Percentiles rank a stretch among this genome's conserved stretches.
phyloP scores from a whole-genome alignment of 768 basidiomycete species.

The Dioszegia crocea region DNA sequence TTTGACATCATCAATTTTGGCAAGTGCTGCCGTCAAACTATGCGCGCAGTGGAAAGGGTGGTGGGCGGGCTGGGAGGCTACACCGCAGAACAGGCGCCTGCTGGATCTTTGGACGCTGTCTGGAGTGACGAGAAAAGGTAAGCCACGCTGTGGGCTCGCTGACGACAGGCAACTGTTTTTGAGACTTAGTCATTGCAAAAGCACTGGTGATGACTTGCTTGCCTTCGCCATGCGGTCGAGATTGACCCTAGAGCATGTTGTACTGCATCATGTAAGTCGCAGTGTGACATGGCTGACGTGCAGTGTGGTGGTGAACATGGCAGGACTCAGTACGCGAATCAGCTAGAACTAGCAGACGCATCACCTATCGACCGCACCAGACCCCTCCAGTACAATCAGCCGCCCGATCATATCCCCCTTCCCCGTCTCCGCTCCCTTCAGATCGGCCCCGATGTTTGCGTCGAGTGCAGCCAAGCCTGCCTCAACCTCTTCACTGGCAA shows the following conservation, averaged over 20 bases:
- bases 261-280: constrained; percentile 7
- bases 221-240: neutral
- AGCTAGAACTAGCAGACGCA: neutral
- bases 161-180: constrained; percentile 2
- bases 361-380: neutral
- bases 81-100: too few species aligned
- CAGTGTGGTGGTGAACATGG: constrained; percentile 2
- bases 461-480: neutral
- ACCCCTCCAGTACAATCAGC: constrained; percentile 4
- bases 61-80: constrained; percentile 2
- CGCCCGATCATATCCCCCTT: neutral
- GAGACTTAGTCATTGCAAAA: neutral
- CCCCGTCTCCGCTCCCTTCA: constrained; percentile 4
- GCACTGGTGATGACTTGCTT: neutral
- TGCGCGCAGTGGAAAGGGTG: neutral
- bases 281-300: neutral
- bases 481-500: neutral
- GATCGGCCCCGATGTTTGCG: constrained; percentile 13
- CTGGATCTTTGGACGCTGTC: neutral
- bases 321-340: neutral
- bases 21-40: constrained; percentile 6
- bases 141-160: neutral
- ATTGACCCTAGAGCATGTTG: constrained; percentile 1
- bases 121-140: neutral
- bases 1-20: constrained; percentile 7